Conservation (phyloP, 345 rosid species). For the Eucalyptus polyanthemos region DNA sequence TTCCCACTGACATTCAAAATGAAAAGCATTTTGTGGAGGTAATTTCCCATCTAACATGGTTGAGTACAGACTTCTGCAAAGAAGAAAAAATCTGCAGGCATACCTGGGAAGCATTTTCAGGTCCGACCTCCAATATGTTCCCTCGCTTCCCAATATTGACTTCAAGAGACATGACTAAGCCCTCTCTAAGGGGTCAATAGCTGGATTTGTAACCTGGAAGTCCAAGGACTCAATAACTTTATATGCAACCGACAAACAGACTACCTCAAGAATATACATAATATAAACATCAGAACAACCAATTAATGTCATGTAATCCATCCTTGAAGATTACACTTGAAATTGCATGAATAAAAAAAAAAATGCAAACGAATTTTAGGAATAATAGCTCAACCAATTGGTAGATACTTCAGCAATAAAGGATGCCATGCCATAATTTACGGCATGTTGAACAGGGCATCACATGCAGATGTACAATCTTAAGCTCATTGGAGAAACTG, state of each 20-base stretch:
- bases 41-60: background rate
- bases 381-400: background rate
- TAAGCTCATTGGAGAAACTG: background rate
- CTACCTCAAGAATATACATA: background rate
- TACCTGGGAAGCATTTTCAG: constrained; percentile 96
- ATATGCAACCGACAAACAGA: background rate
- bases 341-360: background rate
- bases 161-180: constrained; percentile 98
- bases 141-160: constrained; percentile 89
- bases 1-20: background rate
- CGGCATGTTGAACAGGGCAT: background rate
- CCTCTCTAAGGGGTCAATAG: constrained; percentile 96
- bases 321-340: background rate
- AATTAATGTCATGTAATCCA: background rate
- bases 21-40: background rate
- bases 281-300: background rate
- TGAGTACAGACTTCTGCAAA: background rate
- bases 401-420: background rate
- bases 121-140: constrained; percentile 85
- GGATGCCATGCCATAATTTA: background rate
- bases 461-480: background rate
- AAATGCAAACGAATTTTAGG: background rate
- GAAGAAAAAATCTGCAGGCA: background rate
- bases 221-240: background rate
- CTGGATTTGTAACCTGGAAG: constrained; percentile 91